phyloP scores from a whole-genome alignment of 2,329 filamentous ascomycete genomes.

The Diaporthe caulivora region DNA sequence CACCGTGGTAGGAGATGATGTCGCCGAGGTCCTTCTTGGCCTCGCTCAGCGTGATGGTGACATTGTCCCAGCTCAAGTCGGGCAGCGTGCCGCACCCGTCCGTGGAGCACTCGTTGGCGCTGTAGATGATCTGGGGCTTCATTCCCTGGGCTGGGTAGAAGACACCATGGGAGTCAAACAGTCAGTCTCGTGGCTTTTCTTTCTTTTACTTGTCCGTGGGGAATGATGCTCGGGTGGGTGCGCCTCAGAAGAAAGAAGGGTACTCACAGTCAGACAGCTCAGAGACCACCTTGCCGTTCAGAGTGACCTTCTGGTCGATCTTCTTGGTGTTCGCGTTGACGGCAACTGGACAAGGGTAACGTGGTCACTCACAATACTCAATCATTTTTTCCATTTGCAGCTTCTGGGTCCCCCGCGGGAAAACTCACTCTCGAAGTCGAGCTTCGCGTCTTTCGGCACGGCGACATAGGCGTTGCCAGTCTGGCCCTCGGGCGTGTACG shows the following conservation, averaged over 20 bases:
- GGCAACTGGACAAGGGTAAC: not conserved
- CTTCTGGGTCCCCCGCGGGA: too few relatives aligned
- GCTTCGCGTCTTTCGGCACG: conserved; percentile 23
- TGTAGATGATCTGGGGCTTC: conserved; percentile 39
- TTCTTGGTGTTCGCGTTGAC: conserved; percentile 25
- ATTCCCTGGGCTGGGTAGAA: conserved; percentile 26
- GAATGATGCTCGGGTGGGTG: not conserved
- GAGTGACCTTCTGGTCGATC: conserved; percentile 37
- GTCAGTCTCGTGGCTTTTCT: conserved; percentile 1
- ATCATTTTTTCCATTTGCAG: too few relatives aligned
- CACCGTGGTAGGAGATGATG: conserved; percentile 27
- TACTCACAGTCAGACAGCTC: conserved; percentile 33
- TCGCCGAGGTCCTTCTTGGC: conserved; percentile 29
- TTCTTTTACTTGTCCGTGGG: not conserved
- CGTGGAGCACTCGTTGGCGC: conserved; percentile 34
- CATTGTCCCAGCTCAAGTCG: conserved; percentile 33
- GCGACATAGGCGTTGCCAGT: conserved; percentile 23
- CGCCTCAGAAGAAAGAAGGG: not conserved
- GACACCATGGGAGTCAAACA: not conserved
- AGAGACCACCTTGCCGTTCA: conserved; percentile 37
- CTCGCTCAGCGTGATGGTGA: conserved; percentile 33
- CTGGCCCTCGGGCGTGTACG: conserved; percentile 35
- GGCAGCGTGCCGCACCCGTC: conserved; percentile 35
- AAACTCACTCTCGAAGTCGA: conserved; percentile 35
- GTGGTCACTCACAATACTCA: not conserved